Conservation (phyloP, 208 protist genomes). For the Spongospora subterranea region DNA sequence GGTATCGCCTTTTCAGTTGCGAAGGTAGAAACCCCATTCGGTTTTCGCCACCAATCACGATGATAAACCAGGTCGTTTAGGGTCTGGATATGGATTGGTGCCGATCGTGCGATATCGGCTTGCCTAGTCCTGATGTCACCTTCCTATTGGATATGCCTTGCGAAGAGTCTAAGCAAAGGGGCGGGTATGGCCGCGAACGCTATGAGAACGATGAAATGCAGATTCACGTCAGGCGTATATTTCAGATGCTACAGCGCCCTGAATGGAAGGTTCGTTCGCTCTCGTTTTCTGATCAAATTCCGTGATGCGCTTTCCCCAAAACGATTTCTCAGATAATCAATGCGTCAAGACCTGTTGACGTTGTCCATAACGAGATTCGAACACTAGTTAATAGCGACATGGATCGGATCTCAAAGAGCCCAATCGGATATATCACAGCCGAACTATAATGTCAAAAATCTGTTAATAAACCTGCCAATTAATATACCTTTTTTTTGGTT, state of each 20-base stretch:
- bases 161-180: constrained; percentile 71
- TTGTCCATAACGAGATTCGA: constrained; percentile 6
- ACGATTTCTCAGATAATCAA: not conserved
- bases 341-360: not conserved
- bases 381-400: not conserved
- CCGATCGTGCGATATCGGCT: constrained; percentile 75
- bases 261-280: constrained; percentile 25
- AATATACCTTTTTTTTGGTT: no score
- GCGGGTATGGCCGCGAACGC: constrained; percentile 79
- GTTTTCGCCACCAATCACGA: not conserved
- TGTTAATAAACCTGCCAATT: no score
- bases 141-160: constrained; percentile 78
- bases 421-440: not conserved
- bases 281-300: not conserved
- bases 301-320: not conserved
- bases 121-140: constrained; percentile 82
- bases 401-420: constrained; percentile 35
- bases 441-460: not conserved
- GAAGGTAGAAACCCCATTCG: constrained; percentile 72
- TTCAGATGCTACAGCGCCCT: constrained; percentile 61
- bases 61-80: constrained; percentile 10
- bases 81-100: constrained; percentile 82
- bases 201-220: constrained; percentile 85
- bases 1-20: constrained; percentile 82
- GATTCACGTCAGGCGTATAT: constrained; percentile 75